These are phyloP conservation scores for Ustilago xerochloae DNA, from an alignment of 1,284 basidiomycete genomes.

Conservation along the genomic window DNA sequence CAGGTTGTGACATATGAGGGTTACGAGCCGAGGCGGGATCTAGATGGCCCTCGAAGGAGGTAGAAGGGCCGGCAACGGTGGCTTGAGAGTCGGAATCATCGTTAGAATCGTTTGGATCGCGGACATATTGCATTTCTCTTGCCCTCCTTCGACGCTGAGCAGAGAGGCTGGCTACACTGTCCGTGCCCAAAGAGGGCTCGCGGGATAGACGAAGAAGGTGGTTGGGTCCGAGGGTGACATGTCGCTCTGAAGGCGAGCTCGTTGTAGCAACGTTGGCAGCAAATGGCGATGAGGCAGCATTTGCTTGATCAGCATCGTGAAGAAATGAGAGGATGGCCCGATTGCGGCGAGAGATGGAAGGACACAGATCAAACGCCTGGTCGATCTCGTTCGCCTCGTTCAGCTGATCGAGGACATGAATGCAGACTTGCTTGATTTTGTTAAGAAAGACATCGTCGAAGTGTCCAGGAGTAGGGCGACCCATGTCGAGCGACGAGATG, in stretches of 20 bases:
- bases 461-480: constrained; percentile 32
- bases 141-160: constrained; percentile 33
- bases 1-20: constrained; percentile 30
- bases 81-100: constrained; percentile 30
- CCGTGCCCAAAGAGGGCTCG: constrained; percentile 26
- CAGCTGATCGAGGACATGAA: constrained; percentile 46
- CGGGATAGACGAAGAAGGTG: constrained; percentile 15
- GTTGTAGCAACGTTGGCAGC: background rate
- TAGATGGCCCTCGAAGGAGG: constrained; percentile 10
- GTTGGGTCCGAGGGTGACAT: background rate
- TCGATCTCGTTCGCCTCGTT: constrained; percentile 47
- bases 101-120: constrained; percentile 38
- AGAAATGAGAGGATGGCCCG: constrained; percentile 45
- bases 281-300: background rate
- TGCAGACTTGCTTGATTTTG: constrained; percentile 45
- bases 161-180: constrained; percentile 40
- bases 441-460: constrained; percentile 48
- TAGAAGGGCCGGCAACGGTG: constrained; percentile 5
- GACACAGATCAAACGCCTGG: constrained; percentile 40
- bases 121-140: constrained; percentile 35
- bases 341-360: constrained; percentile 43
- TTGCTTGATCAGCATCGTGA: constrained; percentile 33
- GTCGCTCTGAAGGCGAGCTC: constrained; percentile 16
- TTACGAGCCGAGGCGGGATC: constrained; percentile 20
- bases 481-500: constrained; percentile 9